These are phyloP conservation scores for Toxoplasma gondii DNA, from an alignment of 169 alveolate genomes.

Conservation along the genomic window DNA sequence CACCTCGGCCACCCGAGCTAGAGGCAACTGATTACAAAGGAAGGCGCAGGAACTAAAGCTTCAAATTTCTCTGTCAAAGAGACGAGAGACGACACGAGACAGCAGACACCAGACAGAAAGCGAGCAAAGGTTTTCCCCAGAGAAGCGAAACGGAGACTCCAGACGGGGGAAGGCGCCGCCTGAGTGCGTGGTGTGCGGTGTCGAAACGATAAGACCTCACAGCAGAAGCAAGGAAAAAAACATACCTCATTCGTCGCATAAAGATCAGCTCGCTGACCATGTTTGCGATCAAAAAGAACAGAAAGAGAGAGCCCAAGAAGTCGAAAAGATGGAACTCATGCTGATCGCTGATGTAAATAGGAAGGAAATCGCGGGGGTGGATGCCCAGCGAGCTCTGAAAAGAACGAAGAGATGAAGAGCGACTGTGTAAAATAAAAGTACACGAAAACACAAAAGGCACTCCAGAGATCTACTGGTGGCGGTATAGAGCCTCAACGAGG, in stretches of 20 bases:
- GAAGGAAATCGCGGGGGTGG: constrained; percentile 64
- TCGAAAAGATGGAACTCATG: constrained; percentile 50
- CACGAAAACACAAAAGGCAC: background rate
- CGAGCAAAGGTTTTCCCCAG: too few relatives aligned
- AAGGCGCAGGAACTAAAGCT: too few relatives aligned
- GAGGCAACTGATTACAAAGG: too few relatives aligned
- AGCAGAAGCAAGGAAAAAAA: background rate
- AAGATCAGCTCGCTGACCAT: constrained; percentile 60
- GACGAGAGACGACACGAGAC: too few relatives aligned
- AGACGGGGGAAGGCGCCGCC: too few relatives aligned
- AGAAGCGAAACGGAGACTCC: too few relatives aligned
- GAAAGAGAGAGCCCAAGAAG: constrained; percentile 52
- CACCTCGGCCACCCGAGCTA: too few relatives aligned
- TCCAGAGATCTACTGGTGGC: background rate
- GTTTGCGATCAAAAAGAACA: constrained; percentile 57
- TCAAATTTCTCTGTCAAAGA: too few relatives aligned
- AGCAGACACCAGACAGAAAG: too few relatives aligned
- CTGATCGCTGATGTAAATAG: constrained; percentile 59
- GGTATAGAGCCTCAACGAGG: background rate
- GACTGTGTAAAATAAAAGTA: background rate
- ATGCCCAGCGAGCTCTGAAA: constrained; percentile 63
- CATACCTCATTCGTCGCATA: constrained; percentile 19
- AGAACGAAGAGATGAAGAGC: background rate
- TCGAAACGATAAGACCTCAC: too few relatives aligned
- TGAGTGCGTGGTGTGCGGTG: too few relatives aligned